These are phyloP conservation scores for Chlamydomonas reinhardtii DNA, from an alignment of 163 green algal species.

Conservation along the genomic window DNA sequence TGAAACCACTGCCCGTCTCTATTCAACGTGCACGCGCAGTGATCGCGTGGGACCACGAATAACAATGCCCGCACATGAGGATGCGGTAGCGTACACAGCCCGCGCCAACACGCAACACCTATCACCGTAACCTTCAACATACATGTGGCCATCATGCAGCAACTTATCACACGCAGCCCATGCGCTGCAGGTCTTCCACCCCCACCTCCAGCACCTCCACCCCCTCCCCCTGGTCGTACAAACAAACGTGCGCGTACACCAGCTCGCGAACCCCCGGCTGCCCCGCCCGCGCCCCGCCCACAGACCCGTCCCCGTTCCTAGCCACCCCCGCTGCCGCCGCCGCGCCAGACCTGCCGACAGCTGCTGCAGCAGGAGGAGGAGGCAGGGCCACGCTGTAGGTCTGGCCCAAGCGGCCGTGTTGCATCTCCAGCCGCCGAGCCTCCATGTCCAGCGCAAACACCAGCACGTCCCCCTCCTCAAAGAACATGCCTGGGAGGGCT, in stretches of 20 bases:
- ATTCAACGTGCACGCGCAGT: too few relatives aligned
- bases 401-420: background rate
- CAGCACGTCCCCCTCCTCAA: conserved; percentile 7
- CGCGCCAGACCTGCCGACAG: too few relatives aligned
- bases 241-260: conserved; percentile 19
- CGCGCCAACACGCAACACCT: too few relatives aligned
- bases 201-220: conserved; percentile 6
- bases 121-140: too few relatives aligned
- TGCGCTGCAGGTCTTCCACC: background rate
- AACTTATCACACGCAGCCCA: conserved; percentile 67
- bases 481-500: background rate
- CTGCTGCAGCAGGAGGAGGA: background rate
- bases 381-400: conserved; percentile 1
- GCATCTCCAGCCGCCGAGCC: conserved; percentile 5
- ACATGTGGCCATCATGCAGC: too few relatives aligned
- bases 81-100: too few relatives aligned
- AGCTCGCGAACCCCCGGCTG: background rate
- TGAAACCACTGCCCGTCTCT: too few relatives aligned
- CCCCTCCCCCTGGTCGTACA: conserved; percentile 11
- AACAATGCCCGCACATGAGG: too few relatives aligned
- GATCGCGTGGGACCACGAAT: too few relatives aligned
- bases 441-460: background rate
- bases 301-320: too few relatives aligned
- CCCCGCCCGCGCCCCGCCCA: too few relatives aligned
- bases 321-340: too few relatives aligned